Conservation (phyloP, 192 early-diverging fungal genomes). For the Coemansia sp. region DNA sequence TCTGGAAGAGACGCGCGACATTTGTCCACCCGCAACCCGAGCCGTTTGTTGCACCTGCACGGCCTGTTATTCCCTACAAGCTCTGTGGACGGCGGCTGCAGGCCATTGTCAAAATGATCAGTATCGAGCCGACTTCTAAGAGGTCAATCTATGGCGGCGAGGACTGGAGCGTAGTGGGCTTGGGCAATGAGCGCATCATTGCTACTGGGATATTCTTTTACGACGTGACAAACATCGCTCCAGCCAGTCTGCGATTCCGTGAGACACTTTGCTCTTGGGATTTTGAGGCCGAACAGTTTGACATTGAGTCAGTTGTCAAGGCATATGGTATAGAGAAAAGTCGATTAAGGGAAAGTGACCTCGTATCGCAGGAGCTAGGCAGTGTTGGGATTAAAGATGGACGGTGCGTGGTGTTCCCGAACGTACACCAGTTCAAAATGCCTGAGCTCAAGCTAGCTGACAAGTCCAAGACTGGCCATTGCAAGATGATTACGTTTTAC, state of each 20-base stretch:
- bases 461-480: slow-evolving; percentile 60
- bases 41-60: too few relatives aligned
- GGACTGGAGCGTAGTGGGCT: too few relatives aligned
- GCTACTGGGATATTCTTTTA: too few relatives aligned
- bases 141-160: too few relatives aligned
- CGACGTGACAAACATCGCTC: too few relatives aligned
- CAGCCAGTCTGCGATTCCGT: too few relatives aligned
- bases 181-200: too few relatives aligned
- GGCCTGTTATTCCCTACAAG: too few relatives aligned
- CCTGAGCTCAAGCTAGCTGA: slow-evolving; percentile 62
- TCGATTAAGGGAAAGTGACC: slow-evolving; percentile 6
- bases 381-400: slow-evolving; percentile 33
- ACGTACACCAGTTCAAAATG: slow-evolving; percentile 68
- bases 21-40: not conserved
- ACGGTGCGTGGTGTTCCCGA: slow-evolving; percentile 71
- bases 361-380: too few relatives aligned
- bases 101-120: too few relatives aligned
- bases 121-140: too few relatives aligned
- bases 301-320: not conserved
- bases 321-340: slow-evolving; percentile 42
- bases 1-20: not conserved
- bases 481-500: slow-evolving; percentile 72
- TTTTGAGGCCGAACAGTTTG: not conserved
- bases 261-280: not conserved
- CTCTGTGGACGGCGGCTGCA: too few relatives aligned